phyloP scores from a whole-genome alignment of 1,284 basidiomycete genomes.

The Naganishia albida region DNA sequence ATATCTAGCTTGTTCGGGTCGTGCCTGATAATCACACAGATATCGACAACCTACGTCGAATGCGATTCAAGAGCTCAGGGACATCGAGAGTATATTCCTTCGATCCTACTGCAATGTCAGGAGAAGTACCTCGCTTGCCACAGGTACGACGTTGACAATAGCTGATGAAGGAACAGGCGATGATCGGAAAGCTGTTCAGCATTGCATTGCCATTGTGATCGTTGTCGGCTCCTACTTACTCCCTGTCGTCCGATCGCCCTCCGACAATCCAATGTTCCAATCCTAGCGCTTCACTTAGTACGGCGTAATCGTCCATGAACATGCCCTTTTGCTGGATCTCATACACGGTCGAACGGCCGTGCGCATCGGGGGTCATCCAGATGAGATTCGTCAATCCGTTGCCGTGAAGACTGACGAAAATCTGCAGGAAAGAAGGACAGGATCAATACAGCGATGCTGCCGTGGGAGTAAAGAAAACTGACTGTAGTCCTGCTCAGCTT shows the following conservation, averaged over 20 bases:
- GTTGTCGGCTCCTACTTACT: conserved; percentile 2
- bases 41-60: conserved; percentile 2
- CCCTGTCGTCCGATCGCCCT: conserved; percentile 1
- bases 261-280: conserved; percentile 24
- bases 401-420: conserved; percentile 25
- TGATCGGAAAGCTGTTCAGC: background rate
- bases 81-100: conserved; percentile 20
- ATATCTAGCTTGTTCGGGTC: background rate
- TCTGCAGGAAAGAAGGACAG: background rate
- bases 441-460: background rate
- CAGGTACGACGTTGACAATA: conserved; percentile 18
- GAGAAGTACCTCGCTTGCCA: conserved; percentile 6
- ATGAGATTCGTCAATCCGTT: conserved; percentile 28
- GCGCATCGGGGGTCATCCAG: conserved; percentile 22
- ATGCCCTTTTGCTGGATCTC: conserved; percentile 24
- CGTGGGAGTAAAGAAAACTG: background rate
- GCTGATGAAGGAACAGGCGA: background rate
- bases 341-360: conserved; percentile 18
- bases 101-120: conserved; percentile 2
- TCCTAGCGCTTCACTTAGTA: conserved; percentile 14
- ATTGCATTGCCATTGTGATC: background rate
- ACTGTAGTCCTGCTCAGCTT: conserved; percentile 30
- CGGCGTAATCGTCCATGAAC: conserved; percentile 26
- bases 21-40: background rate
- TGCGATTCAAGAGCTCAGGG: conserved; percentile 1